Percentiles rank a stretch among this genome's conserved stretches.
Evolutionary conservation across 1,139 yeast species (phyloP).

Genomic region (Nakaseomyces sp.): DNA sequence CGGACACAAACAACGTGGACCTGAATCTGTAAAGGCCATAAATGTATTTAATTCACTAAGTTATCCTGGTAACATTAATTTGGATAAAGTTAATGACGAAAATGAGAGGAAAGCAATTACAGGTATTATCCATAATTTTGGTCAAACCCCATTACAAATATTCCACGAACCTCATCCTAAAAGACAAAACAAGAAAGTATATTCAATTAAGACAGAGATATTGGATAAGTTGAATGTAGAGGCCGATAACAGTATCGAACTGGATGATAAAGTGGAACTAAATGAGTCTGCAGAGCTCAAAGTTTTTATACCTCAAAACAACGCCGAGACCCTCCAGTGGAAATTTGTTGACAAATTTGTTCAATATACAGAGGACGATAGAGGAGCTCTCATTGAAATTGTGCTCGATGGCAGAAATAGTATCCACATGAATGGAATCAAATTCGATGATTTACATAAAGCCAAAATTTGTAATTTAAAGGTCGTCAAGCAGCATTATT

Average conservation of each 20-base stretch:
- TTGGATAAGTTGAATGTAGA: constrained; percentile 8
- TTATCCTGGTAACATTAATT: constrained; percentile 71
- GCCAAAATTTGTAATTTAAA: constrained; percentile 23
- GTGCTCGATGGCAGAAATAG: not conserved
- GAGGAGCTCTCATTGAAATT: not conserved
- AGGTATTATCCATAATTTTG: constrained; percentile 81
- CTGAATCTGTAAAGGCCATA: constrained; percentile 50
- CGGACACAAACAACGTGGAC: constrained; percentile 71
- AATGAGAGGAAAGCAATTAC: constrained; percentile 65
- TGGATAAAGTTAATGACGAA: constrained; percentile 64
- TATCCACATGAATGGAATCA: not conserved
- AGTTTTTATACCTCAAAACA: not conserved
- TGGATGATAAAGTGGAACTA: too few relatives aligned
- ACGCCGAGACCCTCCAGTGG: not conserved
- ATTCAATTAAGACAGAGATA: constrained; percentile 5
- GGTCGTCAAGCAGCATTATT: constrained; percentile 24
- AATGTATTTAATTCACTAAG: constrained; percentile 78
- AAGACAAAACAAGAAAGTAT: constrained; percentile 30
- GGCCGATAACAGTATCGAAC: not conserved
- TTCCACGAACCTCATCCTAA: constrained; percentile 57
- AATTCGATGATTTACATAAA: constrained; percentile 20
- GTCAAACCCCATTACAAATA: constrained; percentile 74
- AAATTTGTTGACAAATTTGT: not conserved
- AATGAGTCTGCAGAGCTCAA: not conserved
- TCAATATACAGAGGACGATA: not conserved